Evolutionary conservation across 148 eudicot species (phyloP).

Genomic region (Spergularia bocconei): DNA sequence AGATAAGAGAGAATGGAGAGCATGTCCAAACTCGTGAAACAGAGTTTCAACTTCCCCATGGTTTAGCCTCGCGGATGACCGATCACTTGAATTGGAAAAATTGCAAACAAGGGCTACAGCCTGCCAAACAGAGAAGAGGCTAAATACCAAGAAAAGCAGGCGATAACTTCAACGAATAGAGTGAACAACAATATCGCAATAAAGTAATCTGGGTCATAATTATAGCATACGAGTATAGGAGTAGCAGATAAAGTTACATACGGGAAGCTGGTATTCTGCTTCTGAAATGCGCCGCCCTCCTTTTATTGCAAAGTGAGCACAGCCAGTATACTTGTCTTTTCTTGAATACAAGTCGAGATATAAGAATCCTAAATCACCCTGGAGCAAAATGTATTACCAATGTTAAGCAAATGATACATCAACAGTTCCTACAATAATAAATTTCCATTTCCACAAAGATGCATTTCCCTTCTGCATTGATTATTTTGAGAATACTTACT

Average conservation of each 20-base stretch:
- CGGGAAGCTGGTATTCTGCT: constrained; percentile 92
- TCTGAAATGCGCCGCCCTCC: constrained; percentile 86
- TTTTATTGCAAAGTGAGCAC: constrained; percentile 97
- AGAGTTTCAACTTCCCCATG: constrained; percentile 96
- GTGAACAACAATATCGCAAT: not conserved
- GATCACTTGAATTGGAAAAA: constrained; percentile 53
- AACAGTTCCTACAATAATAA: not conserved
- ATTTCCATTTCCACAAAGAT: not conserved
- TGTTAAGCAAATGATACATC: constrained; percentile 1
- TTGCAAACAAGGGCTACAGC: constrained; percentile 96
- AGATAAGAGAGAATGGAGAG: constrained; percentile 93
- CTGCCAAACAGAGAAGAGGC: constrained; percentile 35
- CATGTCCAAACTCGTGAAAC: constrained; percentile 98
- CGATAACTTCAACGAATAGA: not conserved
- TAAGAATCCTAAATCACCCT: constrained; percentile 95
- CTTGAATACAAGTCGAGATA: constrained; percentile 93
- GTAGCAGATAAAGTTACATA: constrained; percentile 32
- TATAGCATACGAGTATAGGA: not conserved
- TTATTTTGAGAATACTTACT: not conserved
- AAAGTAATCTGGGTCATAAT: not conserved
- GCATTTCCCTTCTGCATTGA: not conserved
- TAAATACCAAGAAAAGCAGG: not conserved
- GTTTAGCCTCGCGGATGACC: constrained; percentile 52
- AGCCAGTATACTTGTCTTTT: constrained; percentile 82
- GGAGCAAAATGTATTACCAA: constrained; percentile 22